A percentile compares a stretch with the other conserved stretches of the same genome.
These are phyloP conservation scores for Amyloporia xantha DNA, from an alignment of 768 basidiomycete genomes.

Conservation along the genomic window DNA sequence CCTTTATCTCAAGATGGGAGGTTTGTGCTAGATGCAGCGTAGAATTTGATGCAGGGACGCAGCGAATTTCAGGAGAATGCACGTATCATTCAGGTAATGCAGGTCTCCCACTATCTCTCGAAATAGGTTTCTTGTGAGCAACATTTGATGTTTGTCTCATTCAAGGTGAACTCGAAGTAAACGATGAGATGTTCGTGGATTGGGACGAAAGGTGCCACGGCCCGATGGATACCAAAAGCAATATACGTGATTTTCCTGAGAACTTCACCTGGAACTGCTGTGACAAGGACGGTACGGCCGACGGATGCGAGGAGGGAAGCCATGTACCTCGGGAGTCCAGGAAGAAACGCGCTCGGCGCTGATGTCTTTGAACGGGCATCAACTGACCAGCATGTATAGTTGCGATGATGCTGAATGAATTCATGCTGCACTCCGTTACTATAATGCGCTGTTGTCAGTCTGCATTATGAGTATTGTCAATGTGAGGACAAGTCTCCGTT, in stretches of 20 bases:
- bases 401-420: too few species aligned
- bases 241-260: slow-evolving; percentile 31
- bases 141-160: background rate
- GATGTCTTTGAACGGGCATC: too few species aligned
- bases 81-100: slow-evolving; percentile 48
- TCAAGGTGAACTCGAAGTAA: slow-evolving; percentile 35
- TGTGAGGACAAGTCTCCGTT: too few species aligned
- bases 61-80: slow-evolving; percentile 37
- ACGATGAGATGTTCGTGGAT: slow-evolving; percentile 36
- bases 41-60: slow-evolving; percentile 37
- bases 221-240: slow-evolving; percentile 32
- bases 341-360: background rate
- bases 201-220: slow-evolving; percentile 45
- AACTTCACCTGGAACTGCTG: slow-evolving; percentile 50
- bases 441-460: too few species aligned
- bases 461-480: too few species aligned
- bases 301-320: slow-evolving; percentile 31
- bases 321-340: slow-evolving; percentile 7
- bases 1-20: slow-evolving; percentile 38
- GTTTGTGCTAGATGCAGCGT: slow-evolving; percentile 40
- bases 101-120: slow-evolving; percentile 11
- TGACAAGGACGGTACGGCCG: slow-evolving; percentile 28
- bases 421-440: too few species aligned
- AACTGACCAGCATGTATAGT: too few species aligned
- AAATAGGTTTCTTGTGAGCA: background rate